These are phyloP conservation scores for Eimeria acervulina DNA, from an alignment of 169 alveolate species.

Conservation along the genomic window DNA sequence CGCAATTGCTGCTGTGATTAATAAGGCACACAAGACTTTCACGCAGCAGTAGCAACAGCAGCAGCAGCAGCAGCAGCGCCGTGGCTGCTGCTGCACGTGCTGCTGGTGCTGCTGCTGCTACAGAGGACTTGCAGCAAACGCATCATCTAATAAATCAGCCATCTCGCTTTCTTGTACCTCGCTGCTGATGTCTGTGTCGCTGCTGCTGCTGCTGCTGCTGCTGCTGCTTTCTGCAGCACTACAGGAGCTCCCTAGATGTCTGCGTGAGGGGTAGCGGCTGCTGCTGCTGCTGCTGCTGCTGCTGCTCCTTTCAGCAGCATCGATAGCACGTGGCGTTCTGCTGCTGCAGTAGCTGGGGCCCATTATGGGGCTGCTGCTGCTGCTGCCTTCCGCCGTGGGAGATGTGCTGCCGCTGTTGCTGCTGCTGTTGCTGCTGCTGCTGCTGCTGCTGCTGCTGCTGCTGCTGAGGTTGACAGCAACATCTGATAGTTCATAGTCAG, in stretches of 20 bases:
- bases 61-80: not conserved
- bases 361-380: not conserved
- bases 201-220: constrained; percentile 49
- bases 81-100: constrained; percentile 40
- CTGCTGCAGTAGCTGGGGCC: constrained; percentile 41
- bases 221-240: not conserved
- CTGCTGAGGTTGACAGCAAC: constrained; percentile 57
- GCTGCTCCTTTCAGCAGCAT: constrained; percentile 8
- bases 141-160: constrained; percentile 26
- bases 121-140: constrained; percentile 12
- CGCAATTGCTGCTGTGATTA: constrained; percentile 8
- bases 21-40: too few relatives aligned
- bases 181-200: constrained; percentile 53
- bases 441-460: constrained; percentile 52
- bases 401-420: not conserved
- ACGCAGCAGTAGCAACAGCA: not conserved
- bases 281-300: constrained; percentile 67
- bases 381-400: not conserved
- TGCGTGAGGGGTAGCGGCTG: not conserved
- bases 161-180: constrained; percentile 38
- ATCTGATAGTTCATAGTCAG: constrained; percentile 22
- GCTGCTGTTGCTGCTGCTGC: constrained; percentile 27
- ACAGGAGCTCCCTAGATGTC: constrained; percentile 5
- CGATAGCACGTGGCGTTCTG: not conserved
- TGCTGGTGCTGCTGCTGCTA: constrained; percentile 55